phyloP scores from a whole-genome alignment of 768 basidiomycete species.

The Mycena pura region DNA sequence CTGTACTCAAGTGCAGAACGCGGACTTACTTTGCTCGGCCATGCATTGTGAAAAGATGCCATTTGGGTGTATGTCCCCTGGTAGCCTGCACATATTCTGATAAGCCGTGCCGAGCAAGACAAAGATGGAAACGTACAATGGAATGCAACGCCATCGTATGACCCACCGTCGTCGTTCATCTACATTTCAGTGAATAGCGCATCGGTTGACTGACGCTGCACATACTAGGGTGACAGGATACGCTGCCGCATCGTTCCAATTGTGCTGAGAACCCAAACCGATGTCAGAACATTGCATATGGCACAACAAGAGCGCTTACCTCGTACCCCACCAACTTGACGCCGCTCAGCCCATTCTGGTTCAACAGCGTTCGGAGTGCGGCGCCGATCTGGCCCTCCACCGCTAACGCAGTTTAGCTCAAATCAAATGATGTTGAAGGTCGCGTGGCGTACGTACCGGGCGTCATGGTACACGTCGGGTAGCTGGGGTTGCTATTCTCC shows the following conservation, averaged over 20 bases:
- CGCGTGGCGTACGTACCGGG: constrained; percentile 30
- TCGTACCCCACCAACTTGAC: constrained; percentile 67
- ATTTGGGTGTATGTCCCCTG: no score
- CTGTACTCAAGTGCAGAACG: no score
- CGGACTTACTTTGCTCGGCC: not conserved
- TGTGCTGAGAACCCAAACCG: no score
- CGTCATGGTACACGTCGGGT: constrained; percentile 68
- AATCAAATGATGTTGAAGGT: not conserved
- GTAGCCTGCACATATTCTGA: constrained; percentile 15
- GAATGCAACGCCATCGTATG: constrained; percentile 72
- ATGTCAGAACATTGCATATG: no score
- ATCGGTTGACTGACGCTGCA: not conserved
- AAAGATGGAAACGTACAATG: constrained; percentile 51
- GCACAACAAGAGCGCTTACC: no score
- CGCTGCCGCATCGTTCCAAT: constrained; percentile 70
- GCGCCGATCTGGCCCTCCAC: constrained; percentile 67
- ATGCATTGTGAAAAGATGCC: constrained; percentile 18
- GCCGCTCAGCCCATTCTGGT: constrained; percentile 63
- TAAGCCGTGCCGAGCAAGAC: not conserved
- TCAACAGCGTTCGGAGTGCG: constrained; percentile 62
- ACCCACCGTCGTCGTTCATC: constrained; percentile 61
- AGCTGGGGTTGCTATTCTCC: constrained; percentile 67
- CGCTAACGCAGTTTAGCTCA: constrained; percentile 12
- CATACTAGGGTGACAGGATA: constrained; percentile 63
- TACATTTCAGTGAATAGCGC: not conserved